Base-by-base conservation (phyloP, 108 stramenopile genomes). In the Skeletonema potamos region DNA sequence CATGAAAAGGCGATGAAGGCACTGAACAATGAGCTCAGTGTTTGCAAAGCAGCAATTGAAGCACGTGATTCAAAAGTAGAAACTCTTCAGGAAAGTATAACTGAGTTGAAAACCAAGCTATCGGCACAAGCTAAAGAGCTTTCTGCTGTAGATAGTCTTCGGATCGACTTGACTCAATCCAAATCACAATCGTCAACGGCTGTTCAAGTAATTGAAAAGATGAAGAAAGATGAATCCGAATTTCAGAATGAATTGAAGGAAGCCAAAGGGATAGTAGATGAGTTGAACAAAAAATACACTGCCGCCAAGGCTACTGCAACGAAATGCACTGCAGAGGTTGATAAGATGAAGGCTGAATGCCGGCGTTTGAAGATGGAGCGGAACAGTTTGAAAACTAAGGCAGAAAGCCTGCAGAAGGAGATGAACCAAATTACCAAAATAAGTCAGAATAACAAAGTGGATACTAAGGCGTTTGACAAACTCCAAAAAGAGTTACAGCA, bases 11-110 rank as follows among this genome's bases (percentile, higher is more conserved):
- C 67, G 12, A 71, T 85, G 29, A 79, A 76, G 54, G 58, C 90
- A 26, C 67, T 88, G 8, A 83, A 79, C 28, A 93, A 93, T 66
- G 92, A 93, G 72, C 89, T 90, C 86, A 86, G 87, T 8, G 87
- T 93, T 9, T 68, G 91, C 24, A 56, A 69, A 18, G 92, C 92
- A 13, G 85, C 86, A 18, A 77, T 93, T 26, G 90, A 91, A 32
- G 86, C 88, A 24, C 73, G 92, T n/a, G 90, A 91, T 77, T 77
- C 85, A 39, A 82, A 81, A 67, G 86, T 90, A 66, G 84, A 62
- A 3, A 77, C 68, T 59, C 62, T 89, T 10, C 83, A 80, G 39
- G 61, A 75, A 24, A 67, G 66, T 41, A 64, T 79, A 11, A 33
- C 74, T 29, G 68, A 64, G 6, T 29, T 77, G 6, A 86, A 83